A percentile compares a stretch with the other conserved stretches of the same genome.
phyloP scores from a whole-genome alignment of 106 monocot genomes.

The Posidonia australis region DNA sequence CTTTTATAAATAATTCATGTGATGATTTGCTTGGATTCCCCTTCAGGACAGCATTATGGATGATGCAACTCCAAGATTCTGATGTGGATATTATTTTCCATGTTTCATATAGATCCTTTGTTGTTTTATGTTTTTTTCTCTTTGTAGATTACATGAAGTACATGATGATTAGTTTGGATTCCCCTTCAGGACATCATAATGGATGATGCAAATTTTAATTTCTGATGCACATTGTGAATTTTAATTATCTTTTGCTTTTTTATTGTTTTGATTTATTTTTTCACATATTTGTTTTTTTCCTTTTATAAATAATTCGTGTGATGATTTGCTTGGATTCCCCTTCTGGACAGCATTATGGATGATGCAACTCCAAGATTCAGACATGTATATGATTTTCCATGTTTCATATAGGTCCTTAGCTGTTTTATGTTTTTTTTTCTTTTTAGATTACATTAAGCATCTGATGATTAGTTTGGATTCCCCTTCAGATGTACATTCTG shows the following conservation, averaged over 20 bases:
- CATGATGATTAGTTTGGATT: slow-evolving; percentile 88
- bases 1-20: not conserved
- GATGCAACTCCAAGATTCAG: slow-evolving; percentile 81
- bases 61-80: slow-evolving; percentile 82
- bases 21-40: slow-evolving; percentile 98
- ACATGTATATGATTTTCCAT: slow-evolving; percentile 20
- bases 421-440: too few species aligned
- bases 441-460: too few species aligned
- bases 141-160: not conserved
- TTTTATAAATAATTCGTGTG: slow-evolving; percentile 1
- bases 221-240: slow-evolving; percentile 47
- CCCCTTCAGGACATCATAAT: slow-evolving; percentile 85
- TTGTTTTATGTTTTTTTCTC: too few species aligned
- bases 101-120: not conserved
- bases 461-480: too few species aligned
- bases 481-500: too few species aligned
- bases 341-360: slow-evolving; percentile 74
- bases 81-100: slow-evolving; percentile 33
- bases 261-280: not conserved
- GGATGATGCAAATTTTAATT: slow-evolving; percentile 79
- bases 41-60: slow-evolving; percentile 76
- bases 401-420: too few species aligned
- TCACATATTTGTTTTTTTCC: not conserved
- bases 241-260: not conserved
- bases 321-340: slow-evolving; percentile 98